A percentile compares a stretch with the other conserved stretches of the same genome.
Conservation (phyloP, 805 yeast species). For the Spathaspora gorwiae region DNA sequence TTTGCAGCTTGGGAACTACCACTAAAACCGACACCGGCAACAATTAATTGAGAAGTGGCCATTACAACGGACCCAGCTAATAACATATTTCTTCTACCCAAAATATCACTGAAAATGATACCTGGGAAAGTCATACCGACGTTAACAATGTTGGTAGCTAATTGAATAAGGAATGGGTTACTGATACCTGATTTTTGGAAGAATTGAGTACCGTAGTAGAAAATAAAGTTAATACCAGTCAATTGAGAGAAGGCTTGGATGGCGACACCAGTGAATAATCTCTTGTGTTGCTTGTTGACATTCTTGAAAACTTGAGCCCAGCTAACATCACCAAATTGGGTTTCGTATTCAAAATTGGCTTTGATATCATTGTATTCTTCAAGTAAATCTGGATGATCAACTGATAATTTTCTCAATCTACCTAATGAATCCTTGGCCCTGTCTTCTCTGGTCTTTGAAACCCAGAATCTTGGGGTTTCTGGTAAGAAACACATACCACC, state of each 20-base stretch:
- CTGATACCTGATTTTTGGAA: slow-evolving; percentile 61
- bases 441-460: slow-evolving; percentile 19
- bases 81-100: slow-evolving; percentile 65
- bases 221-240: slow-evolving; percentile 85
- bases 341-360: slow-evolving; percentile 69
- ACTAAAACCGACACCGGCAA: slow-evolving; percentile 41
- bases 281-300: slow-evolving; percentile 48
- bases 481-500: slow-evolving; percentile 31
- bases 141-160: slow-evolving; percentile 37
- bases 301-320: slow-evolving; percentile 57
- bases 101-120: slow-evolving; percentile 20
- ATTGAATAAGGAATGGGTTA: slow-evolving; percentile 43
- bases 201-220: slow-evolving; percentile 83
- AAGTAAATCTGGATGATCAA: slow-evolving; percentile 57
- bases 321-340: slow-evolving; percentile 47
- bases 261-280: slow-evolving; percentile 53
- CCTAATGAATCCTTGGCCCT: slow-evolving; percentile 27
- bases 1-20: slow-evolving; percentile 27
- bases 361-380: slow-evolving; percentile 73
- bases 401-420: slow-evolving; percentile 45
- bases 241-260: slow-evolving; percentile 83
- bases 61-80: slow-evolving; percentile 60
- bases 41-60: slow-evolving; percentile 51
- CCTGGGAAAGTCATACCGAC: slow-evolving; percentile 37
- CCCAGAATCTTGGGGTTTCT: slow-evolving; percentile 38